Conservation (phyloP, 371 early-diverging fungal genomes). For the Mucor saturninus region DNA sequence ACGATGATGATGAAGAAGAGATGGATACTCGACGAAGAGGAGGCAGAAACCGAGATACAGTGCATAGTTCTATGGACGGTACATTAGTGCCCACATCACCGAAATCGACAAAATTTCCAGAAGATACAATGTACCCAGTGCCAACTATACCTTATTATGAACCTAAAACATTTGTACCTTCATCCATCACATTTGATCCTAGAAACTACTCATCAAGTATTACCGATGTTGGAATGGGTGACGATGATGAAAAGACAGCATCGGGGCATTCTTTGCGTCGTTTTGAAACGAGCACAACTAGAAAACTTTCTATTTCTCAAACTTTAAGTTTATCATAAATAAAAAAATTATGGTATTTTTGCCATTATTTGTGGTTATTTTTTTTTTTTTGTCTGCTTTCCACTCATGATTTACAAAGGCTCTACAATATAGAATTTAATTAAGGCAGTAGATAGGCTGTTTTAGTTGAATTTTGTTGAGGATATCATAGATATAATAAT, state of each 20-base stretch:
- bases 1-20: neutral
- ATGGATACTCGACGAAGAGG: neutral
- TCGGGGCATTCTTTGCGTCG: too few species aligned
- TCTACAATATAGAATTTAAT: too few species aligned
- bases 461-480: too few species aligned
- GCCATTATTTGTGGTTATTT: too few species aligned
- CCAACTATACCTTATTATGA: constrained; percentile 1
- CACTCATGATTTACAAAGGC: too few species aligned
- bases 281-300: too few species aligned
- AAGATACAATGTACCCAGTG: neutral
- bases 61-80: constrained; percentile 7
- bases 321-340: too few species aligned
- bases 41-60: neutral
- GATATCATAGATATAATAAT: too few species aligned
- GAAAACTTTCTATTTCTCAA: too few species aligned
- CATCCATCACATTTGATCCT: neutral
- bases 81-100: constrained; percentile 7
- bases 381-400: too few species aligned
- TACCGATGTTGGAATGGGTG: neutral
- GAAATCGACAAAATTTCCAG: neutral
- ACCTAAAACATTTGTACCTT: neutral
- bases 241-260: neutral
- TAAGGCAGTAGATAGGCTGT: too few species aligned
- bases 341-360: too few species aligned
- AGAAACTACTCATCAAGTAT: neutral